A percentile compares a stretch with the other conserved stretches of the same genome.
These are phyloP conservation scores for Aspergillus affinis DNA, from an alignment of 495 filamentous ascomycete genomes.

Conservation along the genomic window DNA sequence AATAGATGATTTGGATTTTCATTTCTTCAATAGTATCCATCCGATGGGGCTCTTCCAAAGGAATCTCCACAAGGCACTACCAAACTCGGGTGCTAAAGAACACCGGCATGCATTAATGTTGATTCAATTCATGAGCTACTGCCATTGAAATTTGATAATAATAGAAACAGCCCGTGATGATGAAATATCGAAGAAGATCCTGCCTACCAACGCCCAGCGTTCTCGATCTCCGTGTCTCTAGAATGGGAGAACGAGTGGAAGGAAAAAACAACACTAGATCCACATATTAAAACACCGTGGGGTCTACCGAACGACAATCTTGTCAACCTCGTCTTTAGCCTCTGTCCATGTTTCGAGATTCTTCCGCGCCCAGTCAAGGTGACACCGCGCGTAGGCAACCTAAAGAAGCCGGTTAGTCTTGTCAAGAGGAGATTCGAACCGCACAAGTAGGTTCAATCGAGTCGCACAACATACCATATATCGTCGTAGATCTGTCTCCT, in stretches of 20 bases:
- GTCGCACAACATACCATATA: constrained; percentile 75
- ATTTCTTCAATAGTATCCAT: neutral
- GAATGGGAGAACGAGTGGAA: neutral
- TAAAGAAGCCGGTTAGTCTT: constrained; percentile 34
- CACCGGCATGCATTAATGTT: neutral
- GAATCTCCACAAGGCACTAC: no score
- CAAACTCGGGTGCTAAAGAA: neutral
- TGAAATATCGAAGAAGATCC: constrained; percentile 6
- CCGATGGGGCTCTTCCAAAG: no score
- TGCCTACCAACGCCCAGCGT: constrained; percentile 15
- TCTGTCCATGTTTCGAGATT: constrained; percentile 96
- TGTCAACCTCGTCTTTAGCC: constrained; percentile 86
- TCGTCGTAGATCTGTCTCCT: constrained; percentile 87
- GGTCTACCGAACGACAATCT: constrained; percentile 64
- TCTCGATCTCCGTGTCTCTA: constrained; percentile 1
- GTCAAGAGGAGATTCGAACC: constrained; percentile 1
- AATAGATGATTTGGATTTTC: neutral
- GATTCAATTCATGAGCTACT: constrained; percentile 2
- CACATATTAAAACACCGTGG: constrained; percentile 7
- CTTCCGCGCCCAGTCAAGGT: constrained; percentile 98
- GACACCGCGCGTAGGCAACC: constrained; percentile 90
- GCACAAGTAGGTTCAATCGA: no score
- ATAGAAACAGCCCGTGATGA: neutral
- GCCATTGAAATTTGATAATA: neutral
- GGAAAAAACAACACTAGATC: neutral